Evolutionary conservation across 2,329 filamentous ascomycete genomes (phyloP).

Genomic region (Diaporthe humulicola): DNA sequence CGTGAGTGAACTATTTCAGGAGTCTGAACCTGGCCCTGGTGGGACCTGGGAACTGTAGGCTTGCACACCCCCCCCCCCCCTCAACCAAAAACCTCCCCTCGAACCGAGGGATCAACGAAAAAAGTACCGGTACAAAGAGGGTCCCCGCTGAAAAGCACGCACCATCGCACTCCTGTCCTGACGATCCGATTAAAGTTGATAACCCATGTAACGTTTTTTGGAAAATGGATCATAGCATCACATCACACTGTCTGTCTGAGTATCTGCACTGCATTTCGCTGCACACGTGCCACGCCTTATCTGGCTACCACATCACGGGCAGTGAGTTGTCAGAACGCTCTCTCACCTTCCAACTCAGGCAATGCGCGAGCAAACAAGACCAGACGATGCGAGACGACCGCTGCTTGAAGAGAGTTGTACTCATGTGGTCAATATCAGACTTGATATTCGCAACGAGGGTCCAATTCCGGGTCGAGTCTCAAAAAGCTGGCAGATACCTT

Average conservation of each 20-base stretch:
- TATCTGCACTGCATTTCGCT: background rate
- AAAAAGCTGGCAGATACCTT: background rate
- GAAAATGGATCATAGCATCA: constrained; percentile 22
- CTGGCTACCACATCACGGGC: background rate
- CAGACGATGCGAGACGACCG: constrained; percentile 12
- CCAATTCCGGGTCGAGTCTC: constrained; percentile 1
- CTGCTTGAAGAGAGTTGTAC: constrained; percentile 5
- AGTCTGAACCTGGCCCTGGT: background rate
- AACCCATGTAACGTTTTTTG: constrained; percentile 28
- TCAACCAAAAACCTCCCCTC: background rate
- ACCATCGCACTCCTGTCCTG: constrained; percentile 27
- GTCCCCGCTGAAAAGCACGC: constrained; percentile 26
- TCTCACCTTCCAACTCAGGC: background rate
- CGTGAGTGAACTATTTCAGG: constrained; percentile 26
- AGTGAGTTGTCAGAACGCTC: background rate
- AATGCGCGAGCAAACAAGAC: background rate
- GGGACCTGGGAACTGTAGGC: background rate
- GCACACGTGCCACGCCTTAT: constrained; percentile 2
- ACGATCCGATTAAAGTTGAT: constrained; percentile 31
- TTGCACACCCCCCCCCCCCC: background rate
- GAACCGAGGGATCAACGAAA: background rate
- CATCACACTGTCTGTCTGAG: constrained; percentile 3
- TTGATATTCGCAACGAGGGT: constrained; percentile 10
- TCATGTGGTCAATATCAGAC: background rate
- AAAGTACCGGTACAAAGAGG: constrained; percentile 20